A percentile compares a stretch with the other conserved stretches of the same genome.
Conservation (phyloP, 345 rosid genomes). For the Mallotus nudiflorus region DNA sequence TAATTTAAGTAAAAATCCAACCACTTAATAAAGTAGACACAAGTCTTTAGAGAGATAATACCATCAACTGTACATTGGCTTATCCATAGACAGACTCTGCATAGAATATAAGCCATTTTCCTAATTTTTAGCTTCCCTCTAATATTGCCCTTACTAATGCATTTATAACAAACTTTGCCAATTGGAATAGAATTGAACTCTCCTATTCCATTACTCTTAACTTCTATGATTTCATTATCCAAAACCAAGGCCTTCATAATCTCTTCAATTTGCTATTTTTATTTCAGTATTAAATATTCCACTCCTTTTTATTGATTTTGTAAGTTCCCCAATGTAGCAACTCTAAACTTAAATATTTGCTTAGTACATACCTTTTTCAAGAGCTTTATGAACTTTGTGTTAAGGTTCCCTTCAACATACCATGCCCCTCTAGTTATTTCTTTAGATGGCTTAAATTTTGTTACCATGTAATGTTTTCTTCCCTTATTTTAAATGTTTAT, state of each 20-base stretch:
- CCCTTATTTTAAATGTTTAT: conserved; percentile 57
- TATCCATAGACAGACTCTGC: conserved; percentile 74
- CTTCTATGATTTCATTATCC: conserved; percentile 61
- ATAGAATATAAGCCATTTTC: conserved; percentile 70
- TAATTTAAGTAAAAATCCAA: conserved; percentile 52
- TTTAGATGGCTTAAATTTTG: conserved; percentile 61
- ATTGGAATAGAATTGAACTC: conserved; percentile 49
- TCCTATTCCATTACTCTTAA: conserved; percentile 59
- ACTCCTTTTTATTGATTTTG: conserved; percentile 33
- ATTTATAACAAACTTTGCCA: conserved; percentile 55
- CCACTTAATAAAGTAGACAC: conserved; percentile 69
- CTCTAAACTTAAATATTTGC: conserved; percentile 32
- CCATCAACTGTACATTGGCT: conserved; percentile 66
- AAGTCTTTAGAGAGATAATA: conserved; percentile 56
- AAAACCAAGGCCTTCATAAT: conserved; percentile 62
- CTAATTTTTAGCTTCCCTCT: conserved; percentile 45
- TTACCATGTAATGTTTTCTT: conserved; percentile 52
- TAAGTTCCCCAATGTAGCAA: conserved; percentile 52
- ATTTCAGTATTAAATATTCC: conserved; percentile 33
- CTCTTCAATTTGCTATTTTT: conserved; percentile 52
- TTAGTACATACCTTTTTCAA: conserved; percentile 44
- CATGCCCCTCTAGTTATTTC: conserved; percentile 81
- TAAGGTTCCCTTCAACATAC: conserved; percentile 65
- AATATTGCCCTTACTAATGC: conserved; percentile 28
- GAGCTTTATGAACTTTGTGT: conserved; percentile 38